Evolutionary conservation across 441 rosid genomes (phyloP).

Genomic region (Erodium chrysanthum): DNA sequence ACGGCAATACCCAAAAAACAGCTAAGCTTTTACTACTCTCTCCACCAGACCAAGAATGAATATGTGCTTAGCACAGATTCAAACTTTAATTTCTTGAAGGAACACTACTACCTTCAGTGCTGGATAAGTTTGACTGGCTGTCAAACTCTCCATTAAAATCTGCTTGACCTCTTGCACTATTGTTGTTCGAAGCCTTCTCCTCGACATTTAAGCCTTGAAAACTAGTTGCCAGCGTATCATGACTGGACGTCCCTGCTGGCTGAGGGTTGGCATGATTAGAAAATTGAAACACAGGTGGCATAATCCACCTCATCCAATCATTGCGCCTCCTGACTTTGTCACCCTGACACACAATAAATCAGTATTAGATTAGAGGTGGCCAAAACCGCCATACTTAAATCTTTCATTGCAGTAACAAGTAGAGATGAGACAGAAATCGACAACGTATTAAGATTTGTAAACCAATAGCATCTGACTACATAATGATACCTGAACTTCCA

Average conservation of each 20-base stretch:
- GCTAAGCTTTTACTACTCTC: background rate
- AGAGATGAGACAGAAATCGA: background rate
- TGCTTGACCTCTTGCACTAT: background rate
- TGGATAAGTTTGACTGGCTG: background rate
- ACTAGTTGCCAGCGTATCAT: background rate
- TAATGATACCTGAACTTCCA: background rate
- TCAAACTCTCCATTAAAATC: background rate
- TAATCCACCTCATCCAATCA: background rate
- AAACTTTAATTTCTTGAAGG: background rate
- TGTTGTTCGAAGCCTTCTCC: background rate
- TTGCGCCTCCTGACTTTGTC: background rate
- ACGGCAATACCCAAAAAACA: background rate
- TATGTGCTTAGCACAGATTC: too few species aligned
- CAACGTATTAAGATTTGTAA: too few species aligned
- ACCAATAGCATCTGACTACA: background rate
- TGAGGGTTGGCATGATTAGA: background rate
- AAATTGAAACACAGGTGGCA: background rate
- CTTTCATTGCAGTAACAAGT: background rate
- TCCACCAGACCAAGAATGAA: too few species aligned
- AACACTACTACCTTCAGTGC: background rate
- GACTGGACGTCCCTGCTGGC: background rate
- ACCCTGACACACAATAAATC: background rate
- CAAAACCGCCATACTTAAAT: too few species aligned
- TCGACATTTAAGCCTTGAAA: background rate
- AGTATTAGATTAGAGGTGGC: background rate